phyloP scores from a whole-genome alignment of 2,329 filamentous ascomycete genomes.

The Botrytis porri region DNA sequence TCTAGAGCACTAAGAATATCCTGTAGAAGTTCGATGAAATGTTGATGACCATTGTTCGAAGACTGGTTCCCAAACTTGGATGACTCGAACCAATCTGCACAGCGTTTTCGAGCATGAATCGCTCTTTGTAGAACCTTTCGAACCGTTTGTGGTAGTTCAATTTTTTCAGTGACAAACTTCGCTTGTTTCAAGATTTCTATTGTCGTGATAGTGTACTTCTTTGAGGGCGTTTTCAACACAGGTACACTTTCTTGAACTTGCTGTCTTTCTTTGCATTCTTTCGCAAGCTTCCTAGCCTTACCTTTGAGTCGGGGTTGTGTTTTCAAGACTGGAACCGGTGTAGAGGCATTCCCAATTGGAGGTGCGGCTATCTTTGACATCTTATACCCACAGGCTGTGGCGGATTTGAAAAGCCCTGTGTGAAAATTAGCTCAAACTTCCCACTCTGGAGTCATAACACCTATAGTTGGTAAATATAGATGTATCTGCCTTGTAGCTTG shows the following conservation, averaged over 20 bases:
- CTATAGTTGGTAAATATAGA: neutral
- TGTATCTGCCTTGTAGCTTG: neutral
- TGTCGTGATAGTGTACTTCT: neutral
- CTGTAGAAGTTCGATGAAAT: neutral
- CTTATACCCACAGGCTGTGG: neutral
- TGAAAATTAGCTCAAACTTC: no score
- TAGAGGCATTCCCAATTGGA: neutral
- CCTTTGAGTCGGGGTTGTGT: neutral
- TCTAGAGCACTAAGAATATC: neutral
- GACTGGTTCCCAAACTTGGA: neutral
- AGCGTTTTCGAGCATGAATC: neutral
- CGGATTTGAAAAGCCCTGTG: neutral
- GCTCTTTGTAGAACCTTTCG: neutral
- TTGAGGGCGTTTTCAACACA: neutral
- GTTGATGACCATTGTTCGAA: neutral
- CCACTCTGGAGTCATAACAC: neutral
- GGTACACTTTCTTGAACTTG: neutral
- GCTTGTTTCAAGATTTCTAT: neutral
- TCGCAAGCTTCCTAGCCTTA: neutral
- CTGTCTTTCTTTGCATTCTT: neutral
- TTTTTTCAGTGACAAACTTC: neutral
- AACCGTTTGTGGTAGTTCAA: neutral
- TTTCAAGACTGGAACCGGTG: neutral
- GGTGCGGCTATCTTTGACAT: neutral
- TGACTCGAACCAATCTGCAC: neutral